Conservation (phyloP, 116 monocot species). For the Zostera marina region DNA sequence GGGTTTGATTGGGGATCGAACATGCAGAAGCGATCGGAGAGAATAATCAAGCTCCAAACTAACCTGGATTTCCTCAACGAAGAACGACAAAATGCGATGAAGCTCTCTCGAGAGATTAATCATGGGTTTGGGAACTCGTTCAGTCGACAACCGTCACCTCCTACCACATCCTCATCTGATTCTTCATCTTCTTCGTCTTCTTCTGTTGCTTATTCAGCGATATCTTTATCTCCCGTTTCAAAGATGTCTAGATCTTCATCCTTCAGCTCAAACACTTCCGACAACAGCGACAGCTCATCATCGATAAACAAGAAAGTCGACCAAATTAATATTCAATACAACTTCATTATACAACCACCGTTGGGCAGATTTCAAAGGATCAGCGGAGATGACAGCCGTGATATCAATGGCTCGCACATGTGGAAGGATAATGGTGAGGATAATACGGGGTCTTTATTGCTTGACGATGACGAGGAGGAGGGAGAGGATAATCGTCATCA, state of each 20-base stretch:
- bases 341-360: background rate
- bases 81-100: slow-evolving; percentile 22
- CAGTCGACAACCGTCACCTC: background rate
- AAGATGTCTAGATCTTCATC: slow-evolving; percentile 10
- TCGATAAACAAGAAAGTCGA: background rate
- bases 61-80: slow-evolving; percentile 16
- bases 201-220: background rate
- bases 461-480: background rate
- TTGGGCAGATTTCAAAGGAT: no score
- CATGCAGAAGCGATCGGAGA: slow-evolving; percentile 30
- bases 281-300: background rate
- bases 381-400: no score
- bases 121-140: slow-evolving; percentile 27
- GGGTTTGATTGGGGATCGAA: slow-evolving; percentile 49
- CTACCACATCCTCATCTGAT: slow-evolving; percentile 7
- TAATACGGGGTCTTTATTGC: no score
- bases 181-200: background rate
- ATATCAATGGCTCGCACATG: no score
- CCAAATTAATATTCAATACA: background rate
- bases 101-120: slow-evolving; percentile 23
- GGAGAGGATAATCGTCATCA: background rate
- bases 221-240: slow-evolving; percentile 7
- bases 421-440: no score
- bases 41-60: slow-evolving; percentile 21
- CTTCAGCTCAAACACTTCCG: slow-evolving; percentile 6